phyloP scores from a whole-genome alignment of 352 stramenopile genomes.

The Phytophthora kernoviae region DNA sequence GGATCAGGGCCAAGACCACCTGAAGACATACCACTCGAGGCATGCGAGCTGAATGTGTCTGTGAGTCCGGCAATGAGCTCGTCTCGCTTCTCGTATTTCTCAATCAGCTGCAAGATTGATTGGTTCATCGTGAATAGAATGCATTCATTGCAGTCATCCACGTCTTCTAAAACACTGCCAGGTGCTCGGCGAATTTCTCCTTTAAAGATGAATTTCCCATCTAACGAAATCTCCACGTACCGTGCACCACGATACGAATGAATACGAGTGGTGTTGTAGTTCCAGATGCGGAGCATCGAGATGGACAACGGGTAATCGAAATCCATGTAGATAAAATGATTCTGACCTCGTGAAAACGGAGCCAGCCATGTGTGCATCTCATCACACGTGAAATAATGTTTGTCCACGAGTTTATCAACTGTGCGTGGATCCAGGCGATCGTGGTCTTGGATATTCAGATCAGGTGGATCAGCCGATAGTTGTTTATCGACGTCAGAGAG shows the following conservation, averaged over 20 bases:
- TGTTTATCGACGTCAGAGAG: conserved; percentile 72
- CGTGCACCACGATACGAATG: conserved; percentile 74
- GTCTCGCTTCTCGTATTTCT: conserved; percentile 77
- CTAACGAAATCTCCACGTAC: conserved; percentile 68
- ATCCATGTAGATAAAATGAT: conserved; percentile 82
- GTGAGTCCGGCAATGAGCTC: conserved; percentile 2
- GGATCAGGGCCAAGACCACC: conserved; percentile 12
- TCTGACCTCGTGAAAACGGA: conserved; percentile 76
- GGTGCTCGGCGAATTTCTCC: conserved; percentile 76
- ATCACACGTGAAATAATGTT: conserved; percentile 85
- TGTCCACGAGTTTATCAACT: conserved; percentile 90
- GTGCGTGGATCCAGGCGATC: conserved; percentile 78
- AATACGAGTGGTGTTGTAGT: conserved; percentile 88
- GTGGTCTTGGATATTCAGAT: conserved; percentile 86
- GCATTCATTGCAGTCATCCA: conserved; percentile 75
- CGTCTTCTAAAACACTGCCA: conserved; percentile 60
- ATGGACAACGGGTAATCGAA: conserved; percentile 78
- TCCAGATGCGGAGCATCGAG: conserved; percentile 88
- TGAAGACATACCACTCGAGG: not conserved
- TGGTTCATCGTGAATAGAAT: conserved; percentile 86
- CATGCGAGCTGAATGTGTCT: no score
- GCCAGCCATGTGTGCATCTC: conserved; percentile 90
- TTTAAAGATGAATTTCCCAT: conserved; percentile 76
- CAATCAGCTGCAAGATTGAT: conserved; percentile 76
- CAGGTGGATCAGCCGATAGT: conserved; percentile 73